Evolutionary conservation across 352 stramenopile genomes (phyloP).

Genomic region (Phytophthora agathidicida): DNA sequence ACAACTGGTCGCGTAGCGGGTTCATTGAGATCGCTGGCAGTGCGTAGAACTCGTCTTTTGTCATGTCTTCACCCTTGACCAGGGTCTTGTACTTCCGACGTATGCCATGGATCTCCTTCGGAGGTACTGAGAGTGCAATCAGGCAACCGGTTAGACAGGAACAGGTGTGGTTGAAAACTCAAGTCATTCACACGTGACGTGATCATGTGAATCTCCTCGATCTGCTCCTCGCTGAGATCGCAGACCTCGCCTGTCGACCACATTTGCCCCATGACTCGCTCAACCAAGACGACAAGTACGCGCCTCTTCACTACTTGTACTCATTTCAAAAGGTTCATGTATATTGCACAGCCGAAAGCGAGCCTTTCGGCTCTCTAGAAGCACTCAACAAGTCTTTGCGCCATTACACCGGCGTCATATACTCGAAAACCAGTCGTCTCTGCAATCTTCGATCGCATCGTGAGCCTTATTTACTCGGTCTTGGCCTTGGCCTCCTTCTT

Average conservation of each 20-base stretch:
- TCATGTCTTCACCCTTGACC: constrained; percentile 54
- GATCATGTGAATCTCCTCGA: constrained; percentile 69
- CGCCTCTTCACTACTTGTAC: constrained; percentile 19
- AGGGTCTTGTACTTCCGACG: constrained; percentile 45
- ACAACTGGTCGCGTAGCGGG: constrained; percentile 51
- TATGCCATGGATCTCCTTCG: constrained; percentile 62
- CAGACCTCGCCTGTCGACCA: constrained; percentile 27
- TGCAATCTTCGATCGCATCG: neutral
- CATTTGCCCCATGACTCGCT: constrained; percentile 32
- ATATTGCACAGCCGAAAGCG: neutral
- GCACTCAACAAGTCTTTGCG: neutral
- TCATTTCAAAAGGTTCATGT: too few relatives aligned
- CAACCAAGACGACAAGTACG: neutral
- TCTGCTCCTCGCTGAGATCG: constrained; percentile 61
- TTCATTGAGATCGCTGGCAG: constrained; percentile 48
- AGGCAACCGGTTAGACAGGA: constrained; percentile 5
- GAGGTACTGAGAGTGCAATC: constrained; percentile 37
- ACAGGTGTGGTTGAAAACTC: neutral
- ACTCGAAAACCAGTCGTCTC: constrained; percentile 2
- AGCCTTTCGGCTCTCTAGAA: neutral
- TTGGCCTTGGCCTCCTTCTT: constrained; percentile 38
- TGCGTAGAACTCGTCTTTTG: constrained; percentile 58
- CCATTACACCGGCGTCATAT: neutral
- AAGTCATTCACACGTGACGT: constrained; percentile 44
- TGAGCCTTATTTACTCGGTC: constrained; percentile 30